These are phyloP conservation scores for Pogostemon cablin DNA, from an alignment of 257 asterid genomes.

Conservation along the genomic window DNA sequence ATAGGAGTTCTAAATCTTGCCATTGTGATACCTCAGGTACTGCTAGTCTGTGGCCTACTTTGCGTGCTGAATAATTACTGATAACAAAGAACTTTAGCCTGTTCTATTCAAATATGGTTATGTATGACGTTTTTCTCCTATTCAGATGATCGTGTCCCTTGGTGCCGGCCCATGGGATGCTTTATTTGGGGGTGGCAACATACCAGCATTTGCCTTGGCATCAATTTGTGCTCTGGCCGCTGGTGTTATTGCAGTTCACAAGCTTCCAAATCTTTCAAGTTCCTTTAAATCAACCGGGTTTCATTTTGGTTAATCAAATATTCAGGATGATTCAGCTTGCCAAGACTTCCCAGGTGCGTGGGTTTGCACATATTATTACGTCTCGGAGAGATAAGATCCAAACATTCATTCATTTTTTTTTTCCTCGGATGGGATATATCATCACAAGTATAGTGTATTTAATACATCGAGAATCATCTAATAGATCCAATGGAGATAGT, in stretches of 20 bases:
- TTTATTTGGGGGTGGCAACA: conserved; percentile 92
- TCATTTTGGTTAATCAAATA: conserved; percentile 70
- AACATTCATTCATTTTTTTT: conserved; percentile 50
- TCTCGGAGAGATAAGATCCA: conserved; percentile 26
- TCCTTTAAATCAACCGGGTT: conserved; percentile 71
- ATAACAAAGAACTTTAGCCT: background rate
- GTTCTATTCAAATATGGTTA: conserved; percentile 17
- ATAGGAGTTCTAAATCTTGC: conserved; percentile 99
- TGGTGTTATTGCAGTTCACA: conserved; percentile 68
- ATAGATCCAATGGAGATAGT: conserved; percentile 24
- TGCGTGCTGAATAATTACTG: conserved; percentile 14
- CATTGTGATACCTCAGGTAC: conserved; percentile 97
- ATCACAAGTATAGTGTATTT: conserved; percentile 30
- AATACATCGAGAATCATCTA: conserved; percentile 18
- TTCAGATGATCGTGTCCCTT: conserved; percentile 90
- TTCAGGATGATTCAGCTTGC: conserved; percentile 12
- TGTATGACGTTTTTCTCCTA: conserved; percentile 15
- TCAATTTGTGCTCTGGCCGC: conserved; percentile 76
- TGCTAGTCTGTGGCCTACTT: conserved; percentile 9
- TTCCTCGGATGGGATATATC: conserved; percentile 18
- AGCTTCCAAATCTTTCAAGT: conserved; percentile 72
- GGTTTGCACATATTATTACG: conserved; percentile 33
- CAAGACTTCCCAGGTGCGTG: conserved; percentile 11
- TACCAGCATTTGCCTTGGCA: conserved; percentile 91
- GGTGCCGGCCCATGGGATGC: conserved; percentile 99